A percentile compares a stretch with the other conserved stretches of the same genome.
These are phyloP conservation scores for Rhizophora apiculata DNA, from an alignment of 345 rosid species.

Conservation along the genomic window DNA sequence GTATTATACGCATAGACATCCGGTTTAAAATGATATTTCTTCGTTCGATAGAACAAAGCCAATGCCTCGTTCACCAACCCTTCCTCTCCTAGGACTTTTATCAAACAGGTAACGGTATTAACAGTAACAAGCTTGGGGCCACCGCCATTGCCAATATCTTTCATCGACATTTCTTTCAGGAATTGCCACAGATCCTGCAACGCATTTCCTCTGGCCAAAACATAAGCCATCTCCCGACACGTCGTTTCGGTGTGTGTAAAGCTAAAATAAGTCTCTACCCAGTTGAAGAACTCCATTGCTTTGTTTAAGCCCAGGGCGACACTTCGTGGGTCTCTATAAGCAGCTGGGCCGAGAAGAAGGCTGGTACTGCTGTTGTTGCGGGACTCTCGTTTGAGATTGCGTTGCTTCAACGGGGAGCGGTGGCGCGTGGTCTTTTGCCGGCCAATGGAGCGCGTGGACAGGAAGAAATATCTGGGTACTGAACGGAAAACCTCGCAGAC, in stretches of 20 bases:
- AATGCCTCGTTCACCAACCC: conserved; percentile 73
- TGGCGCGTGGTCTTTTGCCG: conserved; percentile 68
- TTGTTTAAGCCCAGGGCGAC: conserved; percentile 53
- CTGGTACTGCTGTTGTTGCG: conserved; percentile 28
- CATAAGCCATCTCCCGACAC: conserved; percentile 69
- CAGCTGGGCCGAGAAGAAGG: conserved; percentile 65
- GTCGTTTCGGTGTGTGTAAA: conserved; percentile 60
- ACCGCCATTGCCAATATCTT: conserved; percentile 14
- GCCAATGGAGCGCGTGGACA: conserved; percentile 69
- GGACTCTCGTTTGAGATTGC: conserved; percentile 47
- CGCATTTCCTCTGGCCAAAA: conserved; percentile 60
- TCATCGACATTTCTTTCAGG: conserved; percentile 52
- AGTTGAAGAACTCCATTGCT: conserved; percentile 58
- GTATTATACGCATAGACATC: conserved; percentile 80
- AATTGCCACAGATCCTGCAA: conserved; percentile 64
- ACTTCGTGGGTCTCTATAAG: conserved; percentile 59
- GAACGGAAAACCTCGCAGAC: conserved; percentile 61
- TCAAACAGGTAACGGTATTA: conserved; percentile 71
- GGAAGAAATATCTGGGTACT: conserved; percentile 66
- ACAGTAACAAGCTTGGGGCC: conserved; percentile 33
- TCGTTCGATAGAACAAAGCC: conserved; percentile 66
- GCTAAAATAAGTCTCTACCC: neutral
- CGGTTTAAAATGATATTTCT: conserved; percentile 63
- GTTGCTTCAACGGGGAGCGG: conserved; percentile 67
- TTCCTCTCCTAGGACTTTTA: conserved; percentile 89